Evolutionary conservation across 768 basidiomycete genomes (phyloP).

Genomic region (Dendrothele bispora): DNA sequence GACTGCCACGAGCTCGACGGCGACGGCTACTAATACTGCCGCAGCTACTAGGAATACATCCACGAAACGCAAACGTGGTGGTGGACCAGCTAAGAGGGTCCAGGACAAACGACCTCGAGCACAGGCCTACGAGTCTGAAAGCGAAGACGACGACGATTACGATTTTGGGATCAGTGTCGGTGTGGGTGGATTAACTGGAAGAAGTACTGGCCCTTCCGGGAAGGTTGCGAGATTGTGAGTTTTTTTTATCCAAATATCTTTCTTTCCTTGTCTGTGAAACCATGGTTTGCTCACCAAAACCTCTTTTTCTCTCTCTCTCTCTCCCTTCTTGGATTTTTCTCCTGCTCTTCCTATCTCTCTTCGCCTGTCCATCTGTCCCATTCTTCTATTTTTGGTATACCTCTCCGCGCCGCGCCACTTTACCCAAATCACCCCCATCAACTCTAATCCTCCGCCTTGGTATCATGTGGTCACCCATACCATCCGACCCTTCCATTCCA

Average conservation of each 20-base stretch:
- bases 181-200: constrained; percentile 43
- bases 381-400: not conserved
- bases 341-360: not conserved
- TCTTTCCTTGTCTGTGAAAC: constrained; percentile 9
- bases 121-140: constrained; percentile 35
- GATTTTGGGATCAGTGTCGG: constrained; percentile 46
- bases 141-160: constrained; percentile 38
- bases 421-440: not conserved
- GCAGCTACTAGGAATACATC: constrained; percentile 11
- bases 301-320: constrained; percentile 2
- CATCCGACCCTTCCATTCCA: too few species aligned
- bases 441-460: too few species aligned
- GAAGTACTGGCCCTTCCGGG: constrained; percentile 27
- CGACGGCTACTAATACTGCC: constrained; percentile 3
- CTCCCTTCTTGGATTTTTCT: not conserved
- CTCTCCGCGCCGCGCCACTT: not conserved
- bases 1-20: not conserved
- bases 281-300: not conserved
- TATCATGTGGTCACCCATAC: too few species aligned
- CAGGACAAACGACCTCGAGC: constrained; percentile 26
- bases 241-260: constrained; percentile 12
- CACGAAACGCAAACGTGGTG: constrained; percentile 6
- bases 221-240: constrained; percentile 35
- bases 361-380: not conserved
- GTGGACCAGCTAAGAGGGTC: not conserved